phyloP scores from a whole-genome alignment of 768 basidiomycete genomes.

The Suillus sp. region DNA sequence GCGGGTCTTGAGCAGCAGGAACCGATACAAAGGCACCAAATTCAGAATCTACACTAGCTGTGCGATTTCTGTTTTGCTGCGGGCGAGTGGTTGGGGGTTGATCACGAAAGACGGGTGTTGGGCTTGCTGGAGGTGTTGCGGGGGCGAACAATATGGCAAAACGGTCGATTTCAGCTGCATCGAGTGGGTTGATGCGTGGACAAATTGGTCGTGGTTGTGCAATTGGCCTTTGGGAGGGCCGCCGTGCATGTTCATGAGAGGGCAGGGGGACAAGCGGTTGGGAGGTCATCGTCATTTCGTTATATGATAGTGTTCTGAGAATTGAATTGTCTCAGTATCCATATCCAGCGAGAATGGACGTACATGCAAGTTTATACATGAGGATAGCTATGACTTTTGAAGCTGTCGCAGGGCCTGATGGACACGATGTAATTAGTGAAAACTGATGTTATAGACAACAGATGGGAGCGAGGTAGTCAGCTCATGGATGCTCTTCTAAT shows the following conservation, averaged over 20 bases:
- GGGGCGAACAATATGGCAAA: conserved; percentile 49
- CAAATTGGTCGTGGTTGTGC: background rate
- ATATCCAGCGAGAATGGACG: background rate
- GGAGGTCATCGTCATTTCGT: conserved; percentile 1
- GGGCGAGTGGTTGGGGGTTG: background rate
- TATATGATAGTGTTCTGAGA: background rate
- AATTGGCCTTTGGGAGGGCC: background rate
- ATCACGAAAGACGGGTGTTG: conserved; percentile 14
- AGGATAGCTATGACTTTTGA: conserved; percentile 1
- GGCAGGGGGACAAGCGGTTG: background rate
- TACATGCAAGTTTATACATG: conserved; percentile 3
- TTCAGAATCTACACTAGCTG: conserved; percentile 44
- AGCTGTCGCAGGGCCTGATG: background rate
- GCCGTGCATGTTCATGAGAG: background rate
- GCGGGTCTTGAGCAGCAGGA: conserved; percentile 52
- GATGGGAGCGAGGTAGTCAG: background rate
- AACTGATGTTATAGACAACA: background rate
- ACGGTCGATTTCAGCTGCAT: conserved; percentile 38
- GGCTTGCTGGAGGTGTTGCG: conserved; percentile 34
- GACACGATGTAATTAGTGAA: background rate
- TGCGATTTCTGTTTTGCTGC: conserved; percentile 17
- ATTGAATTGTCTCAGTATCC: background rate
- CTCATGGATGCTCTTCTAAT: background rate
- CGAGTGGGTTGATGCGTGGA: conserved; percentile 4
- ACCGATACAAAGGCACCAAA: conserved; percentile 68